Conservation (phyloP, 1,139 yeast species). For the Protomyces inouyei region DNA sequence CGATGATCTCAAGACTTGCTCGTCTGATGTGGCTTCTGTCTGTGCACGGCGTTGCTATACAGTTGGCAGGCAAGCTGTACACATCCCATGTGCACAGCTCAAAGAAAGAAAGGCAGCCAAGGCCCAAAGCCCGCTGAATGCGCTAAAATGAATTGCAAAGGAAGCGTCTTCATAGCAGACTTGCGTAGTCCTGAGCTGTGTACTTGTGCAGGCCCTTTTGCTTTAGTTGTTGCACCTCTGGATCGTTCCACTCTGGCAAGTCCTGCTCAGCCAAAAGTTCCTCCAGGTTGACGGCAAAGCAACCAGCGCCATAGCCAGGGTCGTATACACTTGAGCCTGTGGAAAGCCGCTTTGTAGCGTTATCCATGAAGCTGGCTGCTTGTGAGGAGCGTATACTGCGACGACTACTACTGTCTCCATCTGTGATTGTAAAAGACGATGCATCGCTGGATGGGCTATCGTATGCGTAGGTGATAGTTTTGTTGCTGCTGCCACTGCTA, state of each 20-base stretch:
- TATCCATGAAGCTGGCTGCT: neutral
- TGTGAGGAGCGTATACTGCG: neutral
- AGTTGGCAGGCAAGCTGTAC: too few relatives aligned
- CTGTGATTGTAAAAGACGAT: neutral
- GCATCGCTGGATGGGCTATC: neutral
- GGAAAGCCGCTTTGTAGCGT: neutral
- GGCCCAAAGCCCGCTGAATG: too few relatives aligned
- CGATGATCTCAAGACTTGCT: too few relatives aligned
- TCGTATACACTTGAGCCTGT: neutral
- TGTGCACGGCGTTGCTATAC: too few relatives aligned
- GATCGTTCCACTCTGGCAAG: neutral
- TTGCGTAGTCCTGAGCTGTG: constrained; percentile 18
- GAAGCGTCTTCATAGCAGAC: neutral
- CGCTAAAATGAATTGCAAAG: too few relatives aligned
- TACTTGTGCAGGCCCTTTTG: constrained; percentile 17
- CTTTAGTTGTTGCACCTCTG: neutral
- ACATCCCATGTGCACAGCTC: too few relatives aligned
- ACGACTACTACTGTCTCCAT: neutral
- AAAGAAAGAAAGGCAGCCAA: too few relatives aligned
- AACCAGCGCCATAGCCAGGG: constrained; percentile 19
- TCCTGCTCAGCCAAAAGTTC: constrained; percentile 7
- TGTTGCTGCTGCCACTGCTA: neutral
- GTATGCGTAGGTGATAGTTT: neutral
- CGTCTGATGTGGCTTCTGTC: too few relatives aligned
- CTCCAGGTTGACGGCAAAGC: constrained; percentile 22